Evolutionary conservation across 163 green algal species (phyloP).

Genomic region (Chlamydomonas reinhardtii): DNA sequence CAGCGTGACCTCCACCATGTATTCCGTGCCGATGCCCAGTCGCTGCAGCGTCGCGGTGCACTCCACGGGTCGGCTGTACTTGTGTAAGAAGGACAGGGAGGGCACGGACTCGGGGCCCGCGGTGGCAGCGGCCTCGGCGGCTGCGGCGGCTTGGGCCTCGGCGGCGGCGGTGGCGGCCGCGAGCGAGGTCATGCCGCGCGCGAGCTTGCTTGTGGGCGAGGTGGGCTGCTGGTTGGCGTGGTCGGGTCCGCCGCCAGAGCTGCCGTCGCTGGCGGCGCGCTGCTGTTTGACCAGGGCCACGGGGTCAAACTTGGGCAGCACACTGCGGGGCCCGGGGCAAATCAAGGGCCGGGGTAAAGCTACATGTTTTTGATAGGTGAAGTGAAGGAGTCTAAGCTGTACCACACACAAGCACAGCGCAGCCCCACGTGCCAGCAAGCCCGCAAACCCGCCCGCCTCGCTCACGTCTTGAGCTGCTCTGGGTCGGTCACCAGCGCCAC

Average conservation of each 20-base stretch:
- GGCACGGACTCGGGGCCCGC: neutral
- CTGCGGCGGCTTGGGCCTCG: neutral
- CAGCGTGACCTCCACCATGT: constrained; percentile 58
- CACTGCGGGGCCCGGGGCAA: neutral
- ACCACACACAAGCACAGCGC: too few relatives aligned
- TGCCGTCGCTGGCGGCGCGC: neutral
- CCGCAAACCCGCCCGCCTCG: too few relatives aligned
- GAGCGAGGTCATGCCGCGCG: neutral
- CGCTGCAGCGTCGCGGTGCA: constrained; percentile 51
- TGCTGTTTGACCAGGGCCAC: neutral
- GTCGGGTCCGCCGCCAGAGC: neutral
- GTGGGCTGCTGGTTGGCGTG: neutral
- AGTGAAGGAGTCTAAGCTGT: too few relatives aligned
- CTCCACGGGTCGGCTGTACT: constrained; percentile 56
- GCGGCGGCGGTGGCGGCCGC: too few relatives aligned
- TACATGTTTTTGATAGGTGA: too few relatives aligned
- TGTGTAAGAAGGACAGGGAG: constrained; percentile 58
- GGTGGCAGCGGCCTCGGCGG: neutral
- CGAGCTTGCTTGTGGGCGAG: neutral
- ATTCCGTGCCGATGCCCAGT: constrained; percentile 53
- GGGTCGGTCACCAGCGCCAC: neutral
- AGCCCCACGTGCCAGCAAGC: too few relatives aligned
- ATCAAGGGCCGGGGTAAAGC: too few relatives aligned
- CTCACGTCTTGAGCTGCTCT: constrained; percentile 26
- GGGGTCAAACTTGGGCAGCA: constrained; percentile 32